Conservation (phyloP, 495 filamentous ascomycete species). For the Neurospora sublineolata region DNA sequence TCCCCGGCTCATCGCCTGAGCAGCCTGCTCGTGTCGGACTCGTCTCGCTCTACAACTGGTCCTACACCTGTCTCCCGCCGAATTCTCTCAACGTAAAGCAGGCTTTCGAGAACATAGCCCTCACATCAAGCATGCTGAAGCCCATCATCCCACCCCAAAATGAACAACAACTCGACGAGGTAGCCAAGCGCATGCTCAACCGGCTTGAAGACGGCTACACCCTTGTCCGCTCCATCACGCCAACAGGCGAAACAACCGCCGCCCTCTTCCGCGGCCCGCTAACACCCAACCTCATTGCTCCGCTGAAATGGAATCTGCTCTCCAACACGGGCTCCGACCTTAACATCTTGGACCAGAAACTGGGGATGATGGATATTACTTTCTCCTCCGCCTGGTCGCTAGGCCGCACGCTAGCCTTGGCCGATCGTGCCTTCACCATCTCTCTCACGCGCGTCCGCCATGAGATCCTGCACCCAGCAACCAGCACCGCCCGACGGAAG, state of each 20-base stretch:
- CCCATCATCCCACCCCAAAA: not conserved
- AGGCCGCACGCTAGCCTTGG: slow-evolving; percentile 25
- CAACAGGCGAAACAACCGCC: slow-evolving; percentile 31
- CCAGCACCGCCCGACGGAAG: not conserved
- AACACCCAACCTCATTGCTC: slow-evolving; percentile 11
- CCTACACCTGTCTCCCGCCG: slow-evolving; percentile 30
- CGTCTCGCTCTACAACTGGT: slow-evolving; percentile 34
- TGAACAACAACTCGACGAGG: too few species aligned
- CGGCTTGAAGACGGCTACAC: slow-evolving; percentile 32
- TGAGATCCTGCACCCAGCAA: not conserved
- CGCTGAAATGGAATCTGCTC: slow-evolving; percentile 15
- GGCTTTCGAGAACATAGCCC: slow-evolving; percentile 2
- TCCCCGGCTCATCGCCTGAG: not conserved
- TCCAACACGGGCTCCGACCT: slow-evolving; percentile 23
- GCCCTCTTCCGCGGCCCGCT: slow-evolving; percentile 35
- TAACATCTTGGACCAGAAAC: slow-evolving; percentile 33
- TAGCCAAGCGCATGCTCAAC: not conserved
- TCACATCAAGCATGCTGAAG: not conserved
- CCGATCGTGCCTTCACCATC: slow-evolving; percentile 16
- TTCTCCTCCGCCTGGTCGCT: slow-evolving; percentile 39
- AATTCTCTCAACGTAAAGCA: slow-evolving; percentile 22
- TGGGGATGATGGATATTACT: slow-evolving; percentile 37
- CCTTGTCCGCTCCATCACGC: slow-evolving; percentile 18
- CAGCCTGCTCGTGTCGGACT: slow-evolving; percentile 21
- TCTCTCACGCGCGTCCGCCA: slow-evolving; percentile 18